Base-by-base conservation (phyloP, 2,329 filamentous ascomycete genomes). In the Beauveria australis region DNA sequence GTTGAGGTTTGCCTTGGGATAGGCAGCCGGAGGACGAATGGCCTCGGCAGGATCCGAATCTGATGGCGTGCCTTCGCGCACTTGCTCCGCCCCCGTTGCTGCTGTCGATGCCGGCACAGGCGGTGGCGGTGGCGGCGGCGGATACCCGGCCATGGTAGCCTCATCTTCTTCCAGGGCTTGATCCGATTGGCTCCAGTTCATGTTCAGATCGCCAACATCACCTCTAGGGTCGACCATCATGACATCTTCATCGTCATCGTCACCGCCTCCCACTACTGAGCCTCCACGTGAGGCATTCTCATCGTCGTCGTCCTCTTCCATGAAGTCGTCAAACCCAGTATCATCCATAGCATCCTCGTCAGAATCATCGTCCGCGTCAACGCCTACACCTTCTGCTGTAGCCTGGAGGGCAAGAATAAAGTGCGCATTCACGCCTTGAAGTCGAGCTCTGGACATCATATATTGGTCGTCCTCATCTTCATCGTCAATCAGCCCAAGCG, bases 111-210 rank as follows among this genome's bases (percentile, higher is more conserved):
- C 78, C 52, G 81, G 81, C 19, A 66, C 64, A 30, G 85, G 83
- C 26, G 86, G 86, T 7, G 88, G 88, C 1, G 85, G 83, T 7
- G 82, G 83, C 1, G 83, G 81, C 6, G 86, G 83, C 4, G 83
- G 81, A 51, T 92, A 91, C 22, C 88, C 89, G 59, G 88, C 88
- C 68, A 91, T 80, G 18, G 91, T 91, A 33, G 89, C 88, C 72
- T 94, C 89, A 64, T 88, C 84, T 59, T 87, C 83, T 69, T 92
- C 89, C 49, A 91, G 77, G 30, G 87, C 85, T 64, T 89, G 85
- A 33, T 89, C 87, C 33, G 76, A 75, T 43, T 77, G 76, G 49
- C 75, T 76, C 78, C 79, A 82, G 65, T 80, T 79, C 62, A 82
- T 75, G 54, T 76, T 76, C 18, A 77, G 71, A 62, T 82, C 79